Conservation (phyloP, 2,329 filamentous ascomycete species). For the Cadophora gregata region DNA sequence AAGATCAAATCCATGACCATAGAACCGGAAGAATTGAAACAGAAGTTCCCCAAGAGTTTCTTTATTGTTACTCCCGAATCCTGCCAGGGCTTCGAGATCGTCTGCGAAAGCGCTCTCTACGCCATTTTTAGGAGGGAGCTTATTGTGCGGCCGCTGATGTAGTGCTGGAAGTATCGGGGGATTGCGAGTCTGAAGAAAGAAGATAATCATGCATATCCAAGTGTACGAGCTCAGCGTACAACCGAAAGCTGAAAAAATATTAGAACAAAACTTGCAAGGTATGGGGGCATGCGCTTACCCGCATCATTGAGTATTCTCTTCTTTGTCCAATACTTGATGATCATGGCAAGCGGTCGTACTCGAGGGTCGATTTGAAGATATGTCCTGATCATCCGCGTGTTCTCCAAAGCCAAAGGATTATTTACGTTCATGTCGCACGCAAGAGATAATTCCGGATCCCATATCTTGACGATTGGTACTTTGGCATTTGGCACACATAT, state of each 20-base stretch:
- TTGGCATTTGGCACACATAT: conserved; percentile 95
- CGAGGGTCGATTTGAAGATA: conserved; percentile 94
- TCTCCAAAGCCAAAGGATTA: conserved; percentile 92
- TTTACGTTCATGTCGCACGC: conserved; percentile 99
- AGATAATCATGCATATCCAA: conserved; percentile 98
- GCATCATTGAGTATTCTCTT: conserved; percentile 93
- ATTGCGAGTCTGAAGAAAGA: conserved; percentile 87
- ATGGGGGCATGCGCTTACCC: conserved; percentile 64
- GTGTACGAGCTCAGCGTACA: conserved; percentile 97
- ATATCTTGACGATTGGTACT: conserved; percentile 98
- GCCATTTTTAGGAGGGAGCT: conserved; percentile 66
- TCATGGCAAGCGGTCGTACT: conserved; percentile 91
- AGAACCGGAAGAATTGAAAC: conserved; percentile 95
- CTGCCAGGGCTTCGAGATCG: conserved; percentile 75
- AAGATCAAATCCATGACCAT: conserved; percentile 92
- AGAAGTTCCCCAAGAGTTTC: conserved; percentile 85
- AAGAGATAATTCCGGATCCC: conserved; percentile 89
- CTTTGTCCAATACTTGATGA: conserved; percentile 97
- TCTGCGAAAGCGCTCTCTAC: conserved; percentile 82
- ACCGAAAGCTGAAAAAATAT: conserved; percentile 71
- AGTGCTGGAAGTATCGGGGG: conserved; percentile 85
- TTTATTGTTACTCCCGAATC: conserved; percentile 79
- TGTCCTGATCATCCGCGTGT: conserved; percentile 96
- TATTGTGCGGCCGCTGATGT: conserved; percentile 73
- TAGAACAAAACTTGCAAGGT: conserved; percentile 21